Conservation (phyloP, 2,329 filamentous ascomycete genomes). For the Trichoderma cornu-damae region DNA sequence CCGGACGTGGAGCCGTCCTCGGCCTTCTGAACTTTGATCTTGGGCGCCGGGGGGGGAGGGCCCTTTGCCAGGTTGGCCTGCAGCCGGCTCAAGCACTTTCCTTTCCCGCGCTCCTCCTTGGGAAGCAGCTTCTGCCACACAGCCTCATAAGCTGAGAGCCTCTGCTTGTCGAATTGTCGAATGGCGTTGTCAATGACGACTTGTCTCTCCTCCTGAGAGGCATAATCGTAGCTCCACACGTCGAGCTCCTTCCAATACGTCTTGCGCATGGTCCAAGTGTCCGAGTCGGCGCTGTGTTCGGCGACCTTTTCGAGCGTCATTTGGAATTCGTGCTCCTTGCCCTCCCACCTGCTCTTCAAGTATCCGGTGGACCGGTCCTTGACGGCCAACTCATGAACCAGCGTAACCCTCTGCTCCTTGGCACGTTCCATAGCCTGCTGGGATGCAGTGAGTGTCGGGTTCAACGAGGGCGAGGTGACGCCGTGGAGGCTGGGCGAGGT, state of each 20-base stretch:
- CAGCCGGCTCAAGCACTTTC: constrained; percentile 57
- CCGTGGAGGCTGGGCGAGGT: constrained; percentile 53
- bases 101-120: constrained; percentile 51
- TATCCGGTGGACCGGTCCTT: constrained; percentile 47
- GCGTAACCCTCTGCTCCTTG: constrained; percentile 47
- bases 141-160: constrained; percentile 50
- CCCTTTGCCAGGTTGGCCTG: constrained; percentile 55
- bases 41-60: constrained; percentile 41
- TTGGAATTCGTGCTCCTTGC: constrained; percentile 50
- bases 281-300: constrained; percentile 42
- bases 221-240: constrained; percentile 58
- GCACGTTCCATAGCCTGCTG: constrained; percentile 49
- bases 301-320: constrained; percentile 54
- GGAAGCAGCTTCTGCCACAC: constrained; percentile 59
- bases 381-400: constrained; percentile 58
- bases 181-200: constrained; percentile 57
- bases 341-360: constrained; percentile 47
- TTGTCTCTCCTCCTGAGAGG: constrained; percentile 50
- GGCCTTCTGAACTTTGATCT: constrained; percentile 46
- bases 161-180: constrained; percentile 54
- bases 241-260: constrained; percentile 59
- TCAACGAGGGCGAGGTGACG: constrained; percentile 49
- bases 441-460: constrained; percentile 45
- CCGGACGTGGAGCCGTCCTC: constrained; percentile 43
- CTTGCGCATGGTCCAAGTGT: constrained; percentile 54